Evolutionary conservation across 768 basidiomycete species (phyloP).

Genomic region (Amyloporia xantha): DNA sequence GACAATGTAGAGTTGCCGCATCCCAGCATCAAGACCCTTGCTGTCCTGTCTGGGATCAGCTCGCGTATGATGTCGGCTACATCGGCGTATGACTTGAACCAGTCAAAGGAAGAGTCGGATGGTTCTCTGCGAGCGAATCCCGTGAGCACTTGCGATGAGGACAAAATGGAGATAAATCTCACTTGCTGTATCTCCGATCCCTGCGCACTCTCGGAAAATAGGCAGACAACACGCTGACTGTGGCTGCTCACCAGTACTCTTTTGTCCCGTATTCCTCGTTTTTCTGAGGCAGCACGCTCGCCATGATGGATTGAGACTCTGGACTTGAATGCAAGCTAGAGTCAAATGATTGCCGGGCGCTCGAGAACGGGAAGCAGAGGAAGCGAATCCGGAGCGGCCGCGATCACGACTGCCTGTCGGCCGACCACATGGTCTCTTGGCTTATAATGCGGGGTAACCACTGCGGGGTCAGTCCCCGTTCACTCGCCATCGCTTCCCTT

Average conservation of each 20-base stretch:
- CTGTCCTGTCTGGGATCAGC: conserved; percentile 53
- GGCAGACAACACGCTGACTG: background rate
- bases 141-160: background rate
- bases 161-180: conserved; percentile 14
- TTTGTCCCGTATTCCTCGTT: conserved; percentile 66
- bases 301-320: conserved; percentile 1
- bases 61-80: conserved; percentile 54
- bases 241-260: conserved; percentile 55
- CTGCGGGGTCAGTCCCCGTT: conserved; percentile 1
- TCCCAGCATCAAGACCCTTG: conserved; percentile 71
- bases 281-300: conserved; percentile 40
- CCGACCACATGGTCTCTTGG: conserved; percentile 3
- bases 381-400: background rate
- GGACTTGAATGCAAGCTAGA: background rate
- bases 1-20: conserved; percentile 82
- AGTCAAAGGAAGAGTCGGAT: conserved; percentile 63
- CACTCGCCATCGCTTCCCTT: background rate
- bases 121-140: conserved; percentile 41
- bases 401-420: background rate
- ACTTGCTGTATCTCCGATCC: conserved; percentile 69
- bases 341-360: background rate
- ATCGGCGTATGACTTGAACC: conserved; percentile 81
- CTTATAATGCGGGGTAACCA: conserved; percentile 11
- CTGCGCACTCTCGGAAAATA: conserved; percentile 28
- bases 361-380: background rate